Percentiles rank a stretch among this genome's conserved stretches.
Evolutionary conservation across 495 filamentous ascomycete species (phyloP).

Genomic region (Penicillium tannophilum): DNA sequence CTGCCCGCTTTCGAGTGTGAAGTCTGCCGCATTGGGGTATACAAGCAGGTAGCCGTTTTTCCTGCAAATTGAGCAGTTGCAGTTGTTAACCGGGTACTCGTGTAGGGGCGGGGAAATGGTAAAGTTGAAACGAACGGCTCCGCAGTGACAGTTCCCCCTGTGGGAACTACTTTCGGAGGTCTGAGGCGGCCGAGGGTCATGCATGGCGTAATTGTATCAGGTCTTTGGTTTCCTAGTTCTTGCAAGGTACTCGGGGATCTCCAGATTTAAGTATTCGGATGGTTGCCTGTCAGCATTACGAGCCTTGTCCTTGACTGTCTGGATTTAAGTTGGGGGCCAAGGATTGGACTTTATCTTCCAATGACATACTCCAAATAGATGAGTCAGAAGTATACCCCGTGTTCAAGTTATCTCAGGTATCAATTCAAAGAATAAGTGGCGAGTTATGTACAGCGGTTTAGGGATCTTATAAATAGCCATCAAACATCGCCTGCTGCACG

Average conservation of each 20-base stretch:
- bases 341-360: neutral
- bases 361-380: neutral
- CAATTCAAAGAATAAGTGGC: no score
- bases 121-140: constrained; percentile 7
- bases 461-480: neutral
- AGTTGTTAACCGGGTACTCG: constrained; percentile 26
- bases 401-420: no score
- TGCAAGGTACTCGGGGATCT: neutral
- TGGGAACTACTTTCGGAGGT: constrained; percentile 12
- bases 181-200: constrained; percentile 7
- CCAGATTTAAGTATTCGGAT: neutral
- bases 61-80: constrained; percentile 48
- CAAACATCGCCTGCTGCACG: constrained; percentile 22
- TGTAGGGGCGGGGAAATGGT: constrained; percentile 25
- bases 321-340: neutral
- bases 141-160: constrained; percentile 17
- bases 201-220: neutral
- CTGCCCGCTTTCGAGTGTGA: constrained; percentile 23
- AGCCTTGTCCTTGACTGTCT: neutral
- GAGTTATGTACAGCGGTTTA: no score
- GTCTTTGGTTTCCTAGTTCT: neutral
- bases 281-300: no score
- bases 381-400: no score
- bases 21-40: constrained; percentile 32
- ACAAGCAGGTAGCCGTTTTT: constrained; percentile 45